Evolutionary conservation across 495 filamentous ascomycete genomes (phyloP), one percentile per base, ranked within the genome.

Genomic region (Amphirosellinia nigrospora): DNA sequence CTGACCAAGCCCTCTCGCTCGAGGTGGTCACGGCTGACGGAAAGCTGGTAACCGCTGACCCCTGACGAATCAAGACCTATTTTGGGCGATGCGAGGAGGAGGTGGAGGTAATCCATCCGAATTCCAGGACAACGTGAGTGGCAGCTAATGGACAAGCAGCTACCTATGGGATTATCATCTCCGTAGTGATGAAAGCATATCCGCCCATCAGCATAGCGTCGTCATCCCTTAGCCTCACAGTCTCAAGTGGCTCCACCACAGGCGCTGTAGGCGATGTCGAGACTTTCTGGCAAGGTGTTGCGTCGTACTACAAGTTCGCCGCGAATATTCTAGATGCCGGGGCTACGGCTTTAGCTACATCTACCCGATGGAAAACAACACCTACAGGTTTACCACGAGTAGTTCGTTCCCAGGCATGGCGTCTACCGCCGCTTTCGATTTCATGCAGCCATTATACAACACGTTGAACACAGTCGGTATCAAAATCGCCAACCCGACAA

Each of bases 21-120:
- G 84, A 91, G 66, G 88, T 91, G 0, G 80, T 91, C 0, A 86
- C 84, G 4, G 81, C 80, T 0, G 45, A 71, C 0, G 86, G 87
- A 1, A 62, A 75, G 11, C 77, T 84, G 38, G 78, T 87, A 4
- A 86, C 78, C 0, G 86, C 85, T 0, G 81, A 77, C 74, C 82
- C 1, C 60, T 74, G 21, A 70, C 75, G 34, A 79, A 90, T 45
- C 56, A 77, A 0, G 88, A 91, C 36, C 81, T 90, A 3, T 91
- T 85, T 82, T 90, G 85, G 88, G 89, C 89, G 16, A 75, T 89
- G 0, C 76, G 80, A 26, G 89, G 87, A 15, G 88, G 87, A 21
- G 88, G 87, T 11, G 83, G 77, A 19, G 83, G 86, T 6, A 86
- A 82, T 19, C 3, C 19, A 45, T 9, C 60, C 90, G 89, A 79